Evolutionary conservation across 352 stramenopile genomes (phyloP).

Genomic region (Plasmopara muralis): DNA sequence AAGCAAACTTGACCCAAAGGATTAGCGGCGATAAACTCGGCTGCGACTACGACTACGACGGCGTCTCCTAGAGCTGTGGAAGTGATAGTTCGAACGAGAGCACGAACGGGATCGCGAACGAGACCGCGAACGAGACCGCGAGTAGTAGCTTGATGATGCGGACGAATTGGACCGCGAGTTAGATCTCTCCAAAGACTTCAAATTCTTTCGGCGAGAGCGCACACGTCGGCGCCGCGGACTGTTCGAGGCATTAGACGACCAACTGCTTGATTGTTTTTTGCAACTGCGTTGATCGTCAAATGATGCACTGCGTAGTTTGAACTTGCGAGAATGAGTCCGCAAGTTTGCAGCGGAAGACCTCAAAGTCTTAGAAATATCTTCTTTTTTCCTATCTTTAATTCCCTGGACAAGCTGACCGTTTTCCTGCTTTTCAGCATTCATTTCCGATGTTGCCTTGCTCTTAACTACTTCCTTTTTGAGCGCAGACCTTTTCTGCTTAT

Average conservation of each 20-base stretch:
- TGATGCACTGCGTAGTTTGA: slow-evolving; percentile 19
- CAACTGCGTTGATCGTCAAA: neutral
- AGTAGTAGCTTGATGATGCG: slow-evolving; percentile 18
- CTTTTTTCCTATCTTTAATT: slow-evolving; percentile 9
- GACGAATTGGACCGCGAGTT: slow-evolving; percentile 15
- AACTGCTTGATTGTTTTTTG: neutral
- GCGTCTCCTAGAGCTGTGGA: slow-evolving; percentile 18
- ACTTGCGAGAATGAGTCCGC: slow-evolving; percentile 12
- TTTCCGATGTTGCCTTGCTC: no score
- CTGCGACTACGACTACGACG: slow-evolving; percentile 14
- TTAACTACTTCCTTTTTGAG: no score
- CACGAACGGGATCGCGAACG: slow-evolving; percentile 29
- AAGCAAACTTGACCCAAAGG: neutral
- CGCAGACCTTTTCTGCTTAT: no score
- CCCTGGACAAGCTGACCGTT: slow-evolving; percentile 3
- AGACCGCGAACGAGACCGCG: slow-evolving; percentile 24
- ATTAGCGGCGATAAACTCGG: slow-evolving; percentile 18
- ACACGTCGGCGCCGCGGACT: slow-evolving; percentile 18
- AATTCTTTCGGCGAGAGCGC: slow-evolving; percentile 19
- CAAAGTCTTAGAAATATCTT: slow-evolving; percentile 2
- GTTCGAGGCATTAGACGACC: slow-evolving; percentile 11
- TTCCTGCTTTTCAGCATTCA: slow-evolving; percentile 2
- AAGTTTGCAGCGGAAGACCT: slow-evolving; percentile 5
- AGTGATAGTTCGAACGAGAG: slow-evolving; percentile 20
- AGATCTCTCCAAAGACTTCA: slow-evolving; percentile 15